Conservation (phyloP, 2,329 filamentous ascomycete genomes). For the Aciculosporium take region DNA sequence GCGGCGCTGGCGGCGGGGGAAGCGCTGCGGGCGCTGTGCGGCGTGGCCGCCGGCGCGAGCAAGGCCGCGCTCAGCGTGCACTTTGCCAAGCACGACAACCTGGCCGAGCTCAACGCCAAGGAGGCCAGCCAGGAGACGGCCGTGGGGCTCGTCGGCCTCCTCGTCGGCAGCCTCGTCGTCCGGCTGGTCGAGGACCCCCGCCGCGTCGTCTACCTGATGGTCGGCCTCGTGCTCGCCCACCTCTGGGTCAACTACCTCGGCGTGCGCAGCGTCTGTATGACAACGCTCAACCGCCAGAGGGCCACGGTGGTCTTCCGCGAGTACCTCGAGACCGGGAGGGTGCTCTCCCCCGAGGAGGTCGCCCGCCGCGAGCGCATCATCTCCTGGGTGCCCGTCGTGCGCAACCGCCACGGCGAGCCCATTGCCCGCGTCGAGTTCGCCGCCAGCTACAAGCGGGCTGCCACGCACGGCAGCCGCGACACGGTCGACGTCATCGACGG, state of each 20-base stretch:
- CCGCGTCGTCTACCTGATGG: conserved; percentile 60
- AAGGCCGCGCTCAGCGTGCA: conserved; percentile 87
- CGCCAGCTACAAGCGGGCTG: conserved; percentile 25
- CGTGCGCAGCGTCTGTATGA: conserved; percentile 72
- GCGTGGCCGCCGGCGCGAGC: conserved; percentile 76
- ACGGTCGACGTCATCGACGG: conserved; percentile 17
- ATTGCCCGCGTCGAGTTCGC: conserved; percentile 27
- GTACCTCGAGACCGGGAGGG: conserved; percentile 31
- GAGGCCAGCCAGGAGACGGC: conserved; percentile 93
- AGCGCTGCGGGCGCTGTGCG: conserved; percentile 53
- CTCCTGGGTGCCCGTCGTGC: conserved; percentile 20
- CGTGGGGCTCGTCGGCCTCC: conserved; percentile 76
- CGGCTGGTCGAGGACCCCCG: conserved; percentile 54
- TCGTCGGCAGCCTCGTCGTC: conserved; percentile 70
- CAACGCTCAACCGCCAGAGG: conserved; percentile 71
- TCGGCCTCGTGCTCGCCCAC: conserved; percentile 60
- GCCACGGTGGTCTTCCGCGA: conserved; percentile 62
- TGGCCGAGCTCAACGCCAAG: conserved; percentile 88
- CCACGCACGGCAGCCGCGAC: conserved; percentile 6
- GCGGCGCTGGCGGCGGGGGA: conserved; percentile 35
- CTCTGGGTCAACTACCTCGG: conserved; percentile 76
- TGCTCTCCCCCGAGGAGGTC: conserved; percentile 53
- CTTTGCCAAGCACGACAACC: conserved; percentile 74
- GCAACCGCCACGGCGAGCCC: conserved; percentile 14
- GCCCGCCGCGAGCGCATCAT: conserved; percentile 52